Base-by-base conservation (phyloP, 805 yeast genomes). In the Lipomyces spencermartinsiae region DNA sequence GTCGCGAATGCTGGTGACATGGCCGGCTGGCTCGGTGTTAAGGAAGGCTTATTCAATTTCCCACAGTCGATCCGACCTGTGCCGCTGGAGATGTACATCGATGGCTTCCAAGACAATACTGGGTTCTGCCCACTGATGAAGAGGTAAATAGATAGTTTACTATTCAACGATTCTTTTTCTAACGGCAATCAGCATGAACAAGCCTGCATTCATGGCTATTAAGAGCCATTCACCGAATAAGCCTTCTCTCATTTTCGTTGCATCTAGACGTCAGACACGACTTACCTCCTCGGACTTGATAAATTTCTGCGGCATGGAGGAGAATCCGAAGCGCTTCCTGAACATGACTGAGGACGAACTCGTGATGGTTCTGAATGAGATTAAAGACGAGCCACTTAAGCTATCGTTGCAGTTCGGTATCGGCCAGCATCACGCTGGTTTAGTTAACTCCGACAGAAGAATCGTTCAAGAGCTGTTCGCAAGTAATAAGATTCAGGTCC, bases 191-290 rank as follows among this genome's bases (percentile, higher is more conserved):
- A 90, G 87, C 29, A 91, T 86, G 95, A 92, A 88, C 82, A 92
- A 84, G 74, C 97, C 98, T 0, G 94, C 97, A 0, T 93, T 90
- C 75, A 86, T 89, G 89, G 97, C 97, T 0, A 93, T 93, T 71
- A 91, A 92, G 75, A 92, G 91, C 71, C 97, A 93, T 76, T 90
- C 97, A 0, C 96, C 97, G 1, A 81, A 81, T 22, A 88, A 93
- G 76, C 97, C 97, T 0, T 94, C 89, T 10, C 82, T 91, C 73
- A 87, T 91, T n/a, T 91, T 91, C 74, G 96, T 91, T 49, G 92
- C 95, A 0, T 90, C 95, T 2, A 84, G 96, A 75, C 82, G 96
- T 67, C 96, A 91, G 78, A 91, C 96, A 0, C 81, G 96, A 67
- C 83, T 91, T 62, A 91, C 96, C 0, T 92, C 96, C 0, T 81